Conservation (phyloP, 345 rosid species). For the Bruguiera sexangula region DNA sequence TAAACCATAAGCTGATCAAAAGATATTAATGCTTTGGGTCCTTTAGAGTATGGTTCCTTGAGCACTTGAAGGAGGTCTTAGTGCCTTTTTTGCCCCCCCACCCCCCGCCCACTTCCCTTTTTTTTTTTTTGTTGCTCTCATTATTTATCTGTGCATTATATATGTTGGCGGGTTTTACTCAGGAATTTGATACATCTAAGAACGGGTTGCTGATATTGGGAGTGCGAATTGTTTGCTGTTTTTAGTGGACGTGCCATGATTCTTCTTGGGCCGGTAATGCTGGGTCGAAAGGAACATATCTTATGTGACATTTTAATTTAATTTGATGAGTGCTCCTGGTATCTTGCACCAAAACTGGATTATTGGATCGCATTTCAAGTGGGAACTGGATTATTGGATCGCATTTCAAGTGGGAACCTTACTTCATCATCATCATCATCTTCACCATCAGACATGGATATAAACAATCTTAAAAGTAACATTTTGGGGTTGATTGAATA, state of each 20-base stretch:
- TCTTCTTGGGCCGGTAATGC: slow-evolving; percentile 12
- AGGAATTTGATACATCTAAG: neutral
- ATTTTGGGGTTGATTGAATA: neutral
- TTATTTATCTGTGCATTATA: neutral
- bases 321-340: slow-evolving; percentile 3
- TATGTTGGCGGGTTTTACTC: neutral
- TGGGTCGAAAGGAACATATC: slow-evolving; percentile 23
- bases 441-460: neutral
- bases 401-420: slow-evolving; percentile 5
- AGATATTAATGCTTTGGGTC: neutral
- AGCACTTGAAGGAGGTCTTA: slow-evolving; percentile 16
- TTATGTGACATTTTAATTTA: slow-evolving; percentile 19
- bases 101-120: too few relatives aligned
- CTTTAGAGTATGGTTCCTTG: slow-evolving; percentile 19
- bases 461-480: neutral
- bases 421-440: neutral
- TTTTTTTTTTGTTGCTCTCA: slow-evolving; percentile 15
- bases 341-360: neutral
- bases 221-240: slow-evolving; percentile 25
- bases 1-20: slow-evolving; percentile 20
- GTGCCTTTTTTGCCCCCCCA: neutral
- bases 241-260: slow-evolving; percentile 23
- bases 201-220: neutral
- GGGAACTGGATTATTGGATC: neutral
- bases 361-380: neutral